These are phyloP conservation scores for Thalassiosira exigua DNA, from an alignment of 352 stramenopile species.

Conservation along the genomic window DNA sequence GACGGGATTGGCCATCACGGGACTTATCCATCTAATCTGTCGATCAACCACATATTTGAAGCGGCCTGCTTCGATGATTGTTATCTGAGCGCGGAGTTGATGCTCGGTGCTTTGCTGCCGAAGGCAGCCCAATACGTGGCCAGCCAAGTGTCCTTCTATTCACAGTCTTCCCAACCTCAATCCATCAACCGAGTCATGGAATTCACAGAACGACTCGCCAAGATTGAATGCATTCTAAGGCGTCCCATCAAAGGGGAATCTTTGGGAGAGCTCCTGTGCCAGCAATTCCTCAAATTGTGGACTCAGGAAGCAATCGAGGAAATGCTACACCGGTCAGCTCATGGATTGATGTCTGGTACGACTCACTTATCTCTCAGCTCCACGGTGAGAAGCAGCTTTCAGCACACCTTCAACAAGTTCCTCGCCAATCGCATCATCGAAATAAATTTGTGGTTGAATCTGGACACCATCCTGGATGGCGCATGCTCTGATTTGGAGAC, in stretches of 20 bases:
- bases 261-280: slow-evolving; percentile 24
- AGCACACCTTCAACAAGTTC: slow-evolving; percentile 58
- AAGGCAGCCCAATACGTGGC: slow-evolving; percentile 48
- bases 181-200: slow-evolving; percentile 44
- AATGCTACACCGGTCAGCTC: slow-evolving; percentile 29
- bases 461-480: slow-evolving; percentile 33
- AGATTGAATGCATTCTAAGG: slow-evolving; percentile 30
- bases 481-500: slow-evolving; percentile 23
- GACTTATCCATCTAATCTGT: slow-evolving; percentile 11
- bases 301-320: slow-evolving; percentile 30
- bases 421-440: slow-evolving; percentile 40
- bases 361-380: slow-evolving; percentile 46
- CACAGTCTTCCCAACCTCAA: slow-evolving; percentile 18
- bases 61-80: slow-evolving; percentile 29
- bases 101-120: slow-evolving; percentile 37
- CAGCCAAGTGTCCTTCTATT: slow-evolving; percentile 51
- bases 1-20: slow-evolving; percentile 48
- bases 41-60: slow-evolving; percentile 47
- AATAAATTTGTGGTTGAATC: slow-evolving; percentile 54
- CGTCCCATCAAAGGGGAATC: slow-evolving; percentile 8
- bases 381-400: slow-evolving; percentile 32
- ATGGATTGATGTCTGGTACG: slow-evolving; percentile 29
- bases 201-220: slow-evolving; percentile 31
- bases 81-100: slow-evolving; percentile 3
- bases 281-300: slow-evolving; percentile 43